Conservation (phyloP, 345 rosid genomes). For the Noccaea bulbosa region DNA sequence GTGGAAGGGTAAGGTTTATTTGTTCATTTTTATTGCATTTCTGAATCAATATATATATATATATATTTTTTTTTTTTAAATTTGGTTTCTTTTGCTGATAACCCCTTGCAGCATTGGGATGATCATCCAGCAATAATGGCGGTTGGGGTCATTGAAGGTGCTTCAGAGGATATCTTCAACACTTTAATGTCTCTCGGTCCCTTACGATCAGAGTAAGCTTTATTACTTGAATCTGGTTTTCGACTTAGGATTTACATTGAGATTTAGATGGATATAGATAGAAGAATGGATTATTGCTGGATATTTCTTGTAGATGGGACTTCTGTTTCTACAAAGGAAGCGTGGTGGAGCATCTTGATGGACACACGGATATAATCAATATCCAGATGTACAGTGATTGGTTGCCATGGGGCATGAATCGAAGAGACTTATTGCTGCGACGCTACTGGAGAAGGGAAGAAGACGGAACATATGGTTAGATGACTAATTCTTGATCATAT, state of each 20-base stretch:
- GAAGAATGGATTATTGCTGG: not conserved
- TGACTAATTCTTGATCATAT: not conserved
- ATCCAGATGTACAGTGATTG: constrained; percentile 68
- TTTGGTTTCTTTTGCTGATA: constrained; percentile 9
- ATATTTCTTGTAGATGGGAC: constrained; percentile 76
- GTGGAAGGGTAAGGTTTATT: constrained; percentile 54
- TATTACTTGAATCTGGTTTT: not conserved
- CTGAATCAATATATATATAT: not conserved
- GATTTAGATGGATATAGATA: no score
- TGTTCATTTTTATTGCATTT: not conserved
- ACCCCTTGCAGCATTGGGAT: constrained; percentile 73
- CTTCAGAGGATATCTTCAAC: constrained; percentile 80
- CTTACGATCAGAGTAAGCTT: constrained; percentile 82
- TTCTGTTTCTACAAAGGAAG: constrained; percentile 69
- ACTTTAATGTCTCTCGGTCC: constrained; percentile 84
- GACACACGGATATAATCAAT: constrained; percentile 85
- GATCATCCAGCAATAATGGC: constrained; percentile 96
- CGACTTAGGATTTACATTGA: not conserved
- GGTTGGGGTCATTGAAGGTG: constrained; percentile 81
- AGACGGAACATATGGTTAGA: constrained; percentile 90
- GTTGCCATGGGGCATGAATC: constrained; percentile 86
- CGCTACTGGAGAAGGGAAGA: constrained; percentile 98
- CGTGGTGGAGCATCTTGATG: constrained; percentile 90
- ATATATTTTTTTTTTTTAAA: not conserved
- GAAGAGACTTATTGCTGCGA: constrained; percentile 75